Evolutionary conservation across 108 stramenopile species (phyloP).

Genomic region (Skeletonema marinoi): DNA sequence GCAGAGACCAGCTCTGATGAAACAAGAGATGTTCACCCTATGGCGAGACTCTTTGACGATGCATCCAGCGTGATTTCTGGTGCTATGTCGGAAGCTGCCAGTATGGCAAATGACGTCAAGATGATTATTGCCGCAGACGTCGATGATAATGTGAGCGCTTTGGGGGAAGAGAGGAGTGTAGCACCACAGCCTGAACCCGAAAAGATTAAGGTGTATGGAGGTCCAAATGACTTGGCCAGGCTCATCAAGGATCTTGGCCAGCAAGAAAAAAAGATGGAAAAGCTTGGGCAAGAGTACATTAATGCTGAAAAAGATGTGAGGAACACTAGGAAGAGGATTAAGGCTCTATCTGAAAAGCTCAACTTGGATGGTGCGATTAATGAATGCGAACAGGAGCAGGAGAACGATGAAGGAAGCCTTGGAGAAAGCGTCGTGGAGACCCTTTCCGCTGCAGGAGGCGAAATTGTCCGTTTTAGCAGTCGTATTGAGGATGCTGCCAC

Average conservation of each 20-base stretch:
- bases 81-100: background rate
- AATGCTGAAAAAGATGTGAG: background rate
- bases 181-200: no score
- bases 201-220: background rate
- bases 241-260: background rate
- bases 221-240: background rate
- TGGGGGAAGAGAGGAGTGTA: no score
- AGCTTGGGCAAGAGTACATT: background rate
- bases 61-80: no score
- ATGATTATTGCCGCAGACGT: background rate
- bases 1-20: no score
- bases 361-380: conserved; percentile 2
- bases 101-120: background rate
- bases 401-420: background rate
- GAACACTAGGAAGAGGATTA: background rate
- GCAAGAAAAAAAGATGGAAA: background rate
- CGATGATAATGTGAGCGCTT: background rate
- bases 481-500: background rate
- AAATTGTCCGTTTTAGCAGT: no score
- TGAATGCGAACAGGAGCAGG: background rate
- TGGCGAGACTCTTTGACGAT: no score
- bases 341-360: conserved; percentile 15
- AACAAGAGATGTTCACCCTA: no score
- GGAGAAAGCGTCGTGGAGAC: background rate
- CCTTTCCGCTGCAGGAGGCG: no score